phyloP scores from a whole-genome alignment of 2,329 filamentous ascomycete genomes.

The Thielaviopsis euricoi region DNA sequence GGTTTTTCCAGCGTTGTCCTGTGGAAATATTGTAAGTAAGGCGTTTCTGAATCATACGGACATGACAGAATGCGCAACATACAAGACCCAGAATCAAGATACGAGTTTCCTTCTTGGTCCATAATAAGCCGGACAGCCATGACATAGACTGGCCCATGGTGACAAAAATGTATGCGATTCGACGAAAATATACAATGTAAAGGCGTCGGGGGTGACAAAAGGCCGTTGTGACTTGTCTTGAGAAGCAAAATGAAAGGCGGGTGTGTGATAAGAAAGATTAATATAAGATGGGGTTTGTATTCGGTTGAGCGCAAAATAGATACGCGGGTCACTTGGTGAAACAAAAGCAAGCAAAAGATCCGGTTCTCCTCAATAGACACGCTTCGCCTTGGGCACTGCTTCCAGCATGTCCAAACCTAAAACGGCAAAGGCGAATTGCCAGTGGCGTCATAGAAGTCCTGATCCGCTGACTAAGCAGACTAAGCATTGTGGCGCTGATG shows the following conservation, averaged over 20 bases:
- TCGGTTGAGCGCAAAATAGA: not conserved
- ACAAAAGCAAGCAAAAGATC: conserved; percentile 5
- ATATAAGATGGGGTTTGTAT: not conserved
- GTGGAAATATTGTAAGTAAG: not conserved
- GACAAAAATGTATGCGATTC: conserved; percentile 13
- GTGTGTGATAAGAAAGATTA: not conserved
- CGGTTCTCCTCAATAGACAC: conserved; percentile 5
- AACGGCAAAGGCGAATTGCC: not conserved
- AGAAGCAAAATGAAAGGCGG: not conserved
- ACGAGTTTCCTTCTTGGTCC: conserved; percentile 92
- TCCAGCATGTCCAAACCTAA: conserved; percentile 5
- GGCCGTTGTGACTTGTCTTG: not conserved
- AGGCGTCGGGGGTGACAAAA: not conserved
- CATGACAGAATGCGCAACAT: conserved; percentile 21
- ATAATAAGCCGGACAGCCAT: conserved; percentile 58
- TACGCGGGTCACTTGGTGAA: conserved; percentile 3
- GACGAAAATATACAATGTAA: conserved; percentile 2
- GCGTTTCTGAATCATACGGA: not conserved
- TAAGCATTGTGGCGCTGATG: not conserved
- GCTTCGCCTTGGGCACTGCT: conserved; percentile 1
- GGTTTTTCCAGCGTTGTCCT: conserved; percentile 98
- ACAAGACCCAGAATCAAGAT: conserved; percentile 91
- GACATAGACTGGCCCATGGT: conserved; percentile 50
- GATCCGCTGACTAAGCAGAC: conserved; percentile 1
- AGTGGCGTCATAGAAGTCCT: conserved; percentile 4